phyloP scores from a whole-genome alignment of 495 filamentous ascomycete genomes.

The Ascodesmis nigricans region DNA sequence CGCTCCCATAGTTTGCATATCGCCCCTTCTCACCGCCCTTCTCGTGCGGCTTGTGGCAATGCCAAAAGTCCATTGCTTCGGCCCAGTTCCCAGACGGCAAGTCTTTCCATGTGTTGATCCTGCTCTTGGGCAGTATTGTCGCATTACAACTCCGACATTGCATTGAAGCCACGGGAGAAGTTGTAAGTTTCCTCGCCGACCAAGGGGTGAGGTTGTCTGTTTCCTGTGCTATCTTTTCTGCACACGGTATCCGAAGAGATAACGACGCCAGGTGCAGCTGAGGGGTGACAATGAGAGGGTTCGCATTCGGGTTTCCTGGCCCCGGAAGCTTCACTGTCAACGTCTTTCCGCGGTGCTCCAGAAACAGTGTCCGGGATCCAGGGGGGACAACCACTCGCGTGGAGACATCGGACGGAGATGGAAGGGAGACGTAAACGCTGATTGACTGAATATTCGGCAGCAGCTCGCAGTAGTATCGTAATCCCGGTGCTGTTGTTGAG shows the following conservation, averaged over 20 bases:
- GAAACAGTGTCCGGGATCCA: constrained; percentile 29
- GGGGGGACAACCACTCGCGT: constrained; percentile 31
- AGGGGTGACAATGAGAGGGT: constrained; percentile 23
- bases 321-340: constrained; percentile 45
- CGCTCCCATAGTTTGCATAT: constrained; percentile 18
- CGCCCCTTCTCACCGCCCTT: constrained; percentile 19
- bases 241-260: constrained; percentile 19
- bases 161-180: constrained; percentile 29
- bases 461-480: constrained; percentile 77
- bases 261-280: constrained; percentile 15
- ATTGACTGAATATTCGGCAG: constrained; percentile 70
- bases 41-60: constrained; percentile 75
- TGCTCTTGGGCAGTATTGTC: constrained; percentile 25
- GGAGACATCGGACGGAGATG: constrained; percentile 25
- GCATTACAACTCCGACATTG: constrained; percentile 39
- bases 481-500: too few relatives aligned
- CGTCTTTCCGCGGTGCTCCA: constrained; percentile 32
- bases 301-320: constrained; percentile 25
- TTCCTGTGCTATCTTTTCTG: constrained; percentile 8
- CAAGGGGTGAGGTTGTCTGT: constrained; percentile 34
- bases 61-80: constrained; percentile 99
- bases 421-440: constrained; percentile 46
- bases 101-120: constrained; percentile 60
- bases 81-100: constrained; percentile 93
- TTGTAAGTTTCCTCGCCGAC: constrained; percentile 41